A percentile compares a stretch with the other conserved stretches of the same genome.
Conservation (phyloP, 495 filamentous ascomycete genomes). For the Talaromyces stipitatus region DNA sequence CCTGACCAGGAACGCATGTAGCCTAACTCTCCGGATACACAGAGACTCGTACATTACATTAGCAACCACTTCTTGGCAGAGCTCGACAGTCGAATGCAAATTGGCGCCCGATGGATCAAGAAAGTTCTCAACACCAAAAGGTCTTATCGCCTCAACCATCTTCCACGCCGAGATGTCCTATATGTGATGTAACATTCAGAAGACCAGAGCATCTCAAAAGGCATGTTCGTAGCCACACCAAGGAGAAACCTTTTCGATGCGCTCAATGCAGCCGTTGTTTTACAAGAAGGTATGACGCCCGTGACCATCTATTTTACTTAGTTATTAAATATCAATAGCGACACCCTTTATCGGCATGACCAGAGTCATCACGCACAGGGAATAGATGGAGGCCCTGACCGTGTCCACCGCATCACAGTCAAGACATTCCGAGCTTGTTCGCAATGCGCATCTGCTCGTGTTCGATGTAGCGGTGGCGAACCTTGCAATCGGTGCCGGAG, state of each 20-base stretch:
- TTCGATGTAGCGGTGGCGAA: slow-evolving; percentile 46
- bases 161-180: slow-evolving; percentile 28
- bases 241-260: slow-evolving; percentile 64
- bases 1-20: background rate
- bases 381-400: slow-evolving; percentile 30
- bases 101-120: background rate
- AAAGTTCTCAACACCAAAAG: slow-evolving; percentile 3
- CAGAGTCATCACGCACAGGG: slow-evolving; percentile 39
- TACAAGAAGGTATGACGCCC: slow-evolving; percentile 41
- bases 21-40: background rate
- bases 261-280: slow-evolving; percentile 60
- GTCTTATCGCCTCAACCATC: background rate
- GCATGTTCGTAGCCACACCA: slow-evolving; percentile 63
- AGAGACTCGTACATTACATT: background rate
- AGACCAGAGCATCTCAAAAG: slow-evolving; percentile 65
- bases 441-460: slow-evolving; percentile 47
- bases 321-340: slow-evolving; percentile 19
- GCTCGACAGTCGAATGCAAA: background rate
- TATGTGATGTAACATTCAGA: slow-evolving; percentile 52
- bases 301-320: background rate
- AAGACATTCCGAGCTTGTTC: slow-evolving; percentile 47
- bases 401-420: slow-evolving; percentile 33
- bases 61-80: background rate
- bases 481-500: slow-evolving; percentile 47
- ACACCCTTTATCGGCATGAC: slow-evolving; percentile 51